Percentiles rank a stretch among this genome's conserved stretches.
Evolutionary conservation across 1,139 yeast genomes (phyloP).

Genomic region (Taphrina flavorubra): DNA sequence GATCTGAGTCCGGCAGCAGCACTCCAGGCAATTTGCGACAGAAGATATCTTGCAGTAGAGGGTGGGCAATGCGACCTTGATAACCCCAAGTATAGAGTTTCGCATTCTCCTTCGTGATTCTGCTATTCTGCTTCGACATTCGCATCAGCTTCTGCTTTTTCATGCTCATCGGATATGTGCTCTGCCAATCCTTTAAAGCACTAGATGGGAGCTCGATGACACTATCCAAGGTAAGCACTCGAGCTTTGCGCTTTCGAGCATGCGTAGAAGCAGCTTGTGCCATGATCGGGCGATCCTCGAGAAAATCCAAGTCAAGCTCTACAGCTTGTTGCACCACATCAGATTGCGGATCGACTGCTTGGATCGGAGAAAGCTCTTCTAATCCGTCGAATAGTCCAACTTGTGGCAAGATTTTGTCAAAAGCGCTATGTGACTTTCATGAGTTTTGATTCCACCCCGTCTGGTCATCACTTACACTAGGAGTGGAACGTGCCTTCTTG

Average conservation of each 20-base stretch:
- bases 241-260: conserved; percentile 10
- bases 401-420: background rate
- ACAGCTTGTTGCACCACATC: background rate
- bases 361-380: conserved; percentile 9
- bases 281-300: background rate
- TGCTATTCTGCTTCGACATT: background rate
- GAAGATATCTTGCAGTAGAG: background rate
- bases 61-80: conserved; percentile 10
- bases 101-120: background rate
- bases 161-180: conserved; percentile 8
- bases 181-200: conserved; percentile 10
- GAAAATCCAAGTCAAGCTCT: conserved; percentile 15
- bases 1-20: background rate
- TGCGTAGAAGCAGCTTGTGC: background rate
- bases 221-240: conserved; percentile 10
- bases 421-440: background rate
- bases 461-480: background rate
- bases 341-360: background rate
- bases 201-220: conserved; percentile 18
- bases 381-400: conserved; percentile 12
- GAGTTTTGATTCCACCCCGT: background rate
- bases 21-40: conserved; percentile 4
- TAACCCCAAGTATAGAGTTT: background rate
- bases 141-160: conserved; percentile 9
- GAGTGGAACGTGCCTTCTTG: background rate